Base-by-base conservation (phyloP, 305 asterid species). In the Fraxinus baroniana region DNA sequence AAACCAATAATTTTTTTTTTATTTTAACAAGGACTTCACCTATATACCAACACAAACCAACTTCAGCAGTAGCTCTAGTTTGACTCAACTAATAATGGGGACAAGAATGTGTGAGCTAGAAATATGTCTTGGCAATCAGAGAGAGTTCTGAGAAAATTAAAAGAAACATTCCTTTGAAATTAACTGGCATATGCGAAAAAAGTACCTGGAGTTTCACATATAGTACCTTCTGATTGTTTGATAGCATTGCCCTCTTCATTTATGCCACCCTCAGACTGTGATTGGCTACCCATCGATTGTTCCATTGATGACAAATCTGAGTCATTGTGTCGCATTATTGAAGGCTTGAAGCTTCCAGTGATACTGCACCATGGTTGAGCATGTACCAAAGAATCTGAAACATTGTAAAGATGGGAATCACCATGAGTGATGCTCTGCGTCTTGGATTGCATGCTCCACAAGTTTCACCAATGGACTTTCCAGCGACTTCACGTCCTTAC, bases 271-370 rank as follows among this genome's bases (percentile, higher is more conserved):
- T 87, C 90, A 46, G 91, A 84, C 7, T 82, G 91, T 76, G 91
- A 87, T 44, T 74, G 89, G 68, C 81, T 85, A 70, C 84, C 90
- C 82, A 86, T 73, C n/a, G 88, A 84, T 41, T 89, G 89, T 82
- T 87, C 91, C 37, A 66, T 72, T 20, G 88, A 80, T 22, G 74
- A 68, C 9, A 8, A 68, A 68, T 68, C 37, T 28, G 74, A 24
- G 15, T 28, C n/a, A 12, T 68, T 68, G 37, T 13, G 18, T 68
- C 37, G 74, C 20, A 68, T 68, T 24, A 33, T 28, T 68, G 18
- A 68, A 28, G 37, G 18, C 8, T 8, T 12, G 74, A 13, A 28
- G n/a, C 74, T 68, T 62, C 32, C 32, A 22, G 72, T 62, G 28
- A 1, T 62, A 20, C 28, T 62, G 72, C 32, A 62, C 74, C 74